Evolutionary conservation across 768 basidiomycete species (phyloP).

Genomic region (Lactarius deliciosus): DNA sequence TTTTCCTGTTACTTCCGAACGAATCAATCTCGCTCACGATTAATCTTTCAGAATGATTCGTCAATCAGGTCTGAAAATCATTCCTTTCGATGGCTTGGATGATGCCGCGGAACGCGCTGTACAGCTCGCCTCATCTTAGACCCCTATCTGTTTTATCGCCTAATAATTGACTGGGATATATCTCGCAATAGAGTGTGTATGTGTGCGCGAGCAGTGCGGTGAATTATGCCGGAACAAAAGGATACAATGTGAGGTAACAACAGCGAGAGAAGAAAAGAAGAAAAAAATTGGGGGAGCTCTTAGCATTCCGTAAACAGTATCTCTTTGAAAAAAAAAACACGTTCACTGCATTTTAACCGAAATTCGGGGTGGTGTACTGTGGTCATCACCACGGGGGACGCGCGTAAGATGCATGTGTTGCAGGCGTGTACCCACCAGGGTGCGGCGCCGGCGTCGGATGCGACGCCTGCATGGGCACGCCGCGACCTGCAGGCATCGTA

Average conservation of each 20-base stretch:
- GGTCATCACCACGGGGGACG: slow-evolving; percentile 16
- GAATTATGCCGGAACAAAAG: slow-evolving; percentile 3
- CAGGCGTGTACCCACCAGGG: slow-evolving; percentile 20
- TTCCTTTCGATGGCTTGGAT: slow-evolving; percentile 89
- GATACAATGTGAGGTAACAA: slow-evolving; percentile 18
- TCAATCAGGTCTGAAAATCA: slow-evolving; percentile 89
- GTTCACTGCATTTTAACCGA: slow-evolving; percentile 9
- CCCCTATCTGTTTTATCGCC: slow-evolving; percentile 8
- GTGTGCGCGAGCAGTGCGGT: slow-evolving; percentile 6
- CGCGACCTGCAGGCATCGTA: slow-evolving; percentile 40
- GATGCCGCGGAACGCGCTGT: slow-evolving; percentile 86
- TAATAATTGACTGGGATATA: slow-evolving; percentile 17
- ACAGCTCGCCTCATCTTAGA: slow-evolving; percentile 50
- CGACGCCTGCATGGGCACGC: slow-evolving; percentile 41
- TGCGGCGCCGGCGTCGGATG: slow-evolving; percentile 35
- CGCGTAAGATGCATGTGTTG: slow-evolving; percentile 17
- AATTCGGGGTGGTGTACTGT: background rate
- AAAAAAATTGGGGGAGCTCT: background rate
- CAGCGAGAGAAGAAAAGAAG: background rate
- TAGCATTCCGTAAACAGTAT: slow-evolving; percentile 9
- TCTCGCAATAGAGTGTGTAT: slow-evolving; percentile 26
- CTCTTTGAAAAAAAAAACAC: background rate
- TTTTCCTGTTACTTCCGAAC: background rate
- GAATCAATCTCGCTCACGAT: slow-evolving; percentile 24
- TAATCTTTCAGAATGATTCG: slow-evolving; percentile 73